These are phyloP conservation scores for Curvularia hawaiiensis DNA, from an alignment of 2,329 filamentous ascomycete species.

Conservation along the genomic window DNA sequence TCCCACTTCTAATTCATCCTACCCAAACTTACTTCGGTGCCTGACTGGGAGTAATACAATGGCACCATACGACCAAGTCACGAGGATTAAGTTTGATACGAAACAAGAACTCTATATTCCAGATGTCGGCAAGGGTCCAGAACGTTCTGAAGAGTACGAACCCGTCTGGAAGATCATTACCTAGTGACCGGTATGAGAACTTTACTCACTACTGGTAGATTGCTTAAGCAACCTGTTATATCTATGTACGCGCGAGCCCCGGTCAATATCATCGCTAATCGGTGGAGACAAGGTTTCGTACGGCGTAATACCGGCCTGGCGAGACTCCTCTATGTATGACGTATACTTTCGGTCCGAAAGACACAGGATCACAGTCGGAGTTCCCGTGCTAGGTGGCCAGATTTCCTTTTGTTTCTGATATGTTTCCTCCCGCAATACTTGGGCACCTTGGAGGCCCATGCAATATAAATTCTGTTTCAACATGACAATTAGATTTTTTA, in stretches of 20 bases:
- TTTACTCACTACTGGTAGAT: background rate
- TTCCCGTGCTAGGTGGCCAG: background rate
- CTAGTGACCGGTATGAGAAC: background rate
- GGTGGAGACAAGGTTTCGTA: background rate
- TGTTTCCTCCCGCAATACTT: background rate
- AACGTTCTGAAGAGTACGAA: background rate
- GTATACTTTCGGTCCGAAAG: slow-evolving; percentile 3
- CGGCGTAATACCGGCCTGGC: slow-evolving; percentile 2
- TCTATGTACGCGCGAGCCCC: background rate
- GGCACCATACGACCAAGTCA: background rate
- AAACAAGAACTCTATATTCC: background rate
- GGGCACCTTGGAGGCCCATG: background rate
- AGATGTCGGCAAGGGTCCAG: background rate
- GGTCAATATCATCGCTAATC: background rate
- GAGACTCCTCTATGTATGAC: slow-evolving; percentile 2
- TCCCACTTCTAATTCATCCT: background rate
- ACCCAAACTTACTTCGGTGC: background rate
- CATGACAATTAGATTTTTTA: background rate
- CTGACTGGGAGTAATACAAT: background rate
- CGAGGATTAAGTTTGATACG: background rate
- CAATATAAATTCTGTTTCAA: background rate
- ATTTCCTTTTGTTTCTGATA: background rate
- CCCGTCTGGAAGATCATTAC: background rate
- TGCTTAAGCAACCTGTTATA: background rate
- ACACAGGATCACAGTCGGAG: background rate